These are phyloP conservation scores for Penicillium salamii DNA, from an alignment of 495 filamentous ascomycete genomes.

Conservation along the genomic window DNA sequence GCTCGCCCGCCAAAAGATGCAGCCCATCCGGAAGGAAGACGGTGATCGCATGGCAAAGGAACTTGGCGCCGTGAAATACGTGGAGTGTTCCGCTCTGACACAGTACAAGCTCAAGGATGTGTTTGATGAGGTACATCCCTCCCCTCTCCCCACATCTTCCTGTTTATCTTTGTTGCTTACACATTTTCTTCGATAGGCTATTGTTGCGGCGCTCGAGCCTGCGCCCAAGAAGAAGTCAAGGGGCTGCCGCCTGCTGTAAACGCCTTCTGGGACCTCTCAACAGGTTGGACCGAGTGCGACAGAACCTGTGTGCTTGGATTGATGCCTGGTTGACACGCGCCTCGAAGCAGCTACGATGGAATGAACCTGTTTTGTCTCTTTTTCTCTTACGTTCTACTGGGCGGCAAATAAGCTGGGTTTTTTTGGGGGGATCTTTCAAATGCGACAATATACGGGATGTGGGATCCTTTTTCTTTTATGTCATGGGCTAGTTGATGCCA, in stretches of 20 bases:
- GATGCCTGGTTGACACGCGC: conserved; percentile 12
- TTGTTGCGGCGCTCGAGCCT: conserved; percentile 87
- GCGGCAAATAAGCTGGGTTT: conserved; percentile 13
- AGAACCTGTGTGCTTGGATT: background rate
- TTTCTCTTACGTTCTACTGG: conserved; percentile 18
- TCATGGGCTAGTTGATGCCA: conserved; percentile 22
- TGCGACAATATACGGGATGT: conserved; percentile 6
- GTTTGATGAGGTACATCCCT: conserved; percentile 83
- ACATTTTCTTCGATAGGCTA: conserved; percentile 57
- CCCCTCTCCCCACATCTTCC: background rate
- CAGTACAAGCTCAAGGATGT: conserved; percentile 99
- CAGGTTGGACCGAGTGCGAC: conserved; percentile 23
- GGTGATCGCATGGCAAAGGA: conserved; percentile 97
- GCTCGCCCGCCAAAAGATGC: conserved; percentile 91
- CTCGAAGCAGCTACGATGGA: conserved; percentile 29
- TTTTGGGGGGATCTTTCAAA: conserved; percentile 19
- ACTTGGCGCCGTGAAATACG: conserved; percentile 93
- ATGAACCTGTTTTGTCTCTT: conserved; percentile 27
- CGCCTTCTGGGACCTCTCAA: conserved; percentile 7
- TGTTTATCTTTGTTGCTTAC: conserved; percentile 7
- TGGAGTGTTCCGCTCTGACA: conserved; percentile 95
- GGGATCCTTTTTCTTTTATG: conserved; percentile 5
- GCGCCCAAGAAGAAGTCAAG: conserved; percentile 65
- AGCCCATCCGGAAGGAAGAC: conserved; percentile 84
- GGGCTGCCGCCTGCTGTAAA: conserved; percentile 43